phyloP scores from a whole-genome alignment of 2,329 filamentous ascomycete genomes.

The Grosmannia clavigera region DNA sequence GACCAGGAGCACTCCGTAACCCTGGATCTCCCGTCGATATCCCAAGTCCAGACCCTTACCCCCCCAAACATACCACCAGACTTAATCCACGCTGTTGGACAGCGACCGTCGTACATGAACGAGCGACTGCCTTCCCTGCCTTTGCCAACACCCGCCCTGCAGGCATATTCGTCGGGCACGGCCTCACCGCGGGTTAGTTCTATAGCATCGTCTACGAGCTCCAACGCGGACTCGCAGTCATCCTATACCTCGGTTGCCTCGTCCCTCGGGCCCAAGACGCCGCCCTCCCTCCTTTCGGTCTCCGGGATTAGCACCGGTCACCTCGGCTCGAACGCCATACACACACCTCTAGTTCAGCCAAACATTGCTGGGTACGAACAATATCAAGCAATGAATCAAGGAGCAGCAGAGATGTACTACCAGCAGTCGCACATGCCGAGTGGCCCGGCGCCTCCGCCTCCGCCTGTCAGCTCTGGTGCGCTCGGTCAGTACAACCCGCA shows the following conservation, averaged over 20 bases:
- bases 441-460: slow-evolving; percentile 60
- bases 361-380: slow-evolving; percentile 27
- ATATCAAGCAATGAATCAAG: slow-evolving; percentile 64
- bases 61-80: slow-evolving; percentile 59
- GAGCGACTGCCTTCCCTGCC: slow-evolving; percentile 63
- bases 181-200: slow-evolving; percentile 68
- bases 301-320: slow-evolving; percentile 17
- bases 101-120: slow-evolving; percentile 55
- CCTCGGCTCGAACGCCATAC: slow-evolving; percentile 20
- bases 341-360: slow-evolving; percentile 25
- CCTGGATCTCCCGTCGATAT: slow-evolving; percentile 86
- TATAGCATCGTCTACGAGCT: slow-evolving; percentile 47
- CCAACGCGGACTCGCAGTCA: slow-evolving; percentile 39
- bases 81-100: slow-evolving; percentile 46
- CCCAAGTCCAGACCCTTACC: slow-evolving; percentile 71
- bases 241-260: slow-evolving; percentile 42
- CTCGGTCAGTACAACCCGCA: slow-evolving; percentile 63
- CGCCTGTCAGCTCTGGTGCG: slow-evolving; percentile 61
- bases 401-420: slow-evolving; percentile 75
- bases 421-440: slow-evolving; percentile 63
- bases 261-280: slow-evolving; percentile 57
- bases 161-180: slow-evolving; percentile 58
- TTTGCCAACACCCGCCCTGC: slow-evolving; percentile 50
- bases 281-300: slow-evolving; percentile 52
- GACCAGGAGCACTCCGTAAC: slow-evolving; percentile 44